These are phyloP conservation scores for Chrysoporthe cubensis DNA, from an alignment of 2,329 filamentous ascomycete genomes.

Conservation along the genomic window DNA sequence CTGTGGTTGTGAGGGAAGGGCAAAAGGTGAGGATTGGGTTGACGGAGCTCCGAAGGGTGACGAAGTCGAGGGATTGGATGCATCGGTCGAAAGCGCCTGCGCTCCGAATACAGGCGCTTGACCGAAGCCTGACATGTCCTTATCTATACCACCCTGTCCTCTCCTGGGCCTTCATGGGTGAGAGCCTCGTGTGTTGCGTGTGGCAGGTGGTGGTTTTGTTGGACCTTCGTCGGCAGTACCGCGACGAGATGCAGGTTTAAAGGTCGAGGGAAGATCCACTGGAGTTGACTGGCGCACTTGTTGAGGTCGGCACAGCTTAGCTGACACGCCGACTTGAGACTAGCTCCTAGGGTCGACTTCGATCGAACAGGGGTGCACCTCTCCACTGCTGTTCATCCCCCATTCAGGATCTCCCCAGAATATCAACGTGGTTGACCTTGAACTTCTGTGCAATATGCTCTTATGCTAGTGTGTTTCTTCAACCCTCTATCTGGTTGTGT, in stretches of 20 bases:
- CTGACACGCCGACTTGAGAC: conserved; percentile 10
- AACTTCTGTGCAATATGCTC: too few species aligned
- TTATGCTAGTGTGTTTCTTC: too few species aligned
- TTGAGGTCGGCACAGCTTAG: conserved; percentile 19
- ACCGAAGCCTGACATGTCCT: conserved; percentile 30
- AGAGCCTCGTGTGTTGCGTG: not conserved
- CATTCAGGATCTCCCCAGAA: not conserved
- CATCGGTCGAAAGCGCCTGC: conserved; percentile 29
- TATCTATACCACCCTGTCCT: conserved; percentile 17
- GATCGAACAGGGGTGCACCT: not conserved
- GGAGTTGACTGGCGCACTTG: conserved; percentile 23
- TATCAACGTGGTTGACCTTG: too few species aligned
- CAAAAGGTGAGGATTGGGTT: conserved; percentile 22
- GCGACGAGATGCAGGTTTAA: conserved; percentile 12
- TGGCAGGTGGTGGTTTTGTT: conserved; percentile 9
- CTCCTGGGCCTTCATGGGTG: conserved; percentile 8
- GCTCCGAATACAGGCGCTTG: conserved; percentile 29
- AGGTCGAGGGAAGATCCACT: conserved; percentile 5
- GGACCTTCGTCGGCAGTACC: conserved; percentile 8
- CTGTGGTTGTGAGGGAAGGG: conserved; percentile 13
- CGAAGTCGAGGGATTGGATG: conserved; percentile 17
- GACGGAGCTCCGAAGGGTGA: conserved; percentile 29
- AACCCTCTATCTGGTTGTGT: too few species aligned
- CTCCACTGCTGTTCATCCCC: not conserved
- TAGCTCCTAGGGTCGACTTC: conserved; percentile 7